A percentile compares a stretch with the other conserved stretches of the same genome.
phyloP scores from a whole-genome alignment of 441 rosid genomes.

The Pelargonium cotyledonis region DNA sequence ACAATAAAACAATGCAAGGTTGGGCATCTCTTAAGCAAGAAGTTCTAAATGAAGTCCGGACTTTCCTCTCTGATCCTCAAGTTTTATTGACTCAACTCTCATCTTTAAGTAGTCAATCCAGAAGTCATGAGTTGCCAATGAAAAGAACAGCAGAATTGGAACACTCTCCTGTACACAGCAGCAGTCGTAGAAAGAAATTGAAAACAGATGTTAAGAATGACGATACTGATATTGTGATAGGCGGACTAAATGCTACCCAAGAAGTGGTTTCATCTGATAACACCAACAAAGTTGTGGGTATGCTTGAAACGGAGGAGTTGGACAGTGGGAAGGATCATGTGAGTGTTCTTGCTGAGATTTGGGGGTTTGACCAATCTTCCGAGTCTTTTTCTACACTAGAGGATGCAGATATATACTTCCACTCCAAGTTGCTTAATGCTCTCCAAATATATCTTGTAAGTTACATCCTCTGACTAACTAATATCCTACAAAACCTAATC shows the following conservation, averaged over 20 bases:
- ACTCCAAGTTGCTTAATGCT: constrained; percentile 69
- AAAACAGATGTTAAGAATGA: constrained; percentile 32
- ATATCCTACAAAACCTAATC: background rate
- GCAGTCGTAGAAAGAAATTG: constrained; percentile 39
- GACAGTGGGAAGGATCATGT: constrained; percentile 41
- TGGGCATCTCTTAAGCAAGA: constrained; percentile 53
- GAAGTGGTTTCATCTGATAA: constrained; percentile 32
- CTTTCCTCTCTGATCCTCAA: constrained; percentile 77
- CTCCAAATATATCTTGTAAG: constrained; percentile 69
- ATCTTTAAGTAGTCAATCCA: constrained; percentile 33
- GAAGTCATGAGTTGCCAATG: constrained; percentile 25
- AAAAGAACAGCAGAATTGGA: constrained; percentile 50
- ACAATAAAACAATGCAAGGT: constrained; percentile 29
- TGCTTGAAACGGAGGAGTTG: constrained; percentile 29
- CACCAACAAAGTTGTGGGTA: constrained; percentile 25
- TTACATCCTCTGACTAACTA: constrained; percentile 14
- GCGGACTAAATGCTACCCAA: constrained; percentile 44
- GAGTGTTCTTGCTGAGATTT: constrained; percentile 51
- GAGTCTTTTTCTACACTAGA: constrained; percentile 30
- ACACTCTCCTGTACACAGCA: constrained; percentile 21
- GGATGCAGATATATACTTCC: constrained; percentile 59
- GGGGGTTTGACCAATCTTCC: constrained; percentile 47
- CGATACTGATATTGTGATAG: constrained; percentile 53
- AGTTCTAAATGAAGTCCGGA: constrained; percentile 56
- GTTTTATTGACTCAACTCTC: constrained; percentile 62